These are phyloP conservation scores for Vachellia pachyceras DNA, from an alignment of 306 rosid species.

Conservation along the genomic window DNA sequence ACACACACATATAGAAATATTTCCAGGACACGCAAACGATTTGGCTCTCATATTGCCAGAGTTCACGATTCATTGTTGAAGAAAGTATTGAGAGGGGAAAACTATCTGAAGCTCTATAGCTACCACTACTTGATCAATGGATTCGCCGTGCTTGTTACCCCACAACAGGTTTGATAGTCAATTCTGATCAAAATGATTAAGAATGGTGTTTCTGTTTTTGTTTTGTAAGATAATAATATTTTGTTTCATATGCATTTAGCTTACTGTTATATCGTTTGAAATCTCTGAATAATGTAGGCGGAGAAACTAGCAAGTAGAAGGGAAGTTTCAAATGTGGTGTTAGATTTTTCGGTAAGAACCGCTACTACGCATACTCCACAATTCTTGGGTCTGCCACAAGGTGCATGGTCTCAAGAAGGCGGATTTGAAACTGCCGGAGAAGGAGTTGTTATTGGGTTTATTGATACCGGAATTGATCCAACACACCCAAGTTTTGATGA, in stretches of 20 bases:
- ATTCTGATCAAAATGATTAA: constrained; percentile 30
- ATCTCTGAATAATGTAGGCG: constrained; percentile 61
- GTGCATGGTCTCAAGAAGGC: constrained; percentile 90
- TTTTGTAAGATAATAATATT: not conserved
- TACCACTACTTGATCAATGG: constrained; percentile 95
- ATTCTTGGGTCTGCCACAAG: constrained; percentile 91
- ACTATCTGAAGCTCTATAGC: constrained; percentile 93
- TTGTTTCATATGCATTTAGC: not conserved
- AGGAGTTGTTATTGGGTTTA: constrained; percentile 86
- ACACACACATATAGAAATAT: constrained; percentile 47
- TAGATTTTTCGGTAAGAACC: constrained; percentile 92
- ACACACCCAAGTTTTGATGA: constrained; percentile 86
- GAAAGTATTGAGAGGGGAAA: constrained; percentile 82
- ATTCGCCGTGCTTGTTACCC: constrained; percentile 84
- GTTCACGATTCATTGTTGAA: constrained; percentile 89
- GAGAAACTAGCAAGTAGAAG: constrained; percentile 75
- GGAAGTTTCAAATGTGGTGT: constrained; percentile 83
- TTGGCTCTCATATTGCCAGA: constrained; percentile 66
- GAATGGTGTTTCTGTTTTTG: constrained; percentile 18
- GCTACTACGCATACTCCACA: constrained; percentile 96
- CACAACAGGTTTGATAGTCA: constrained; percentile 69
- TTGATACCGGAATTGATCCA: constrained; percentile 97
- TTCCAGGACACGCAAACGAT: constrained; percentile 60
- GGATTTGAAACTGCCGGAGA: constrained; percentile 91
- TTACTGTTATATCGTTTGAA: constrained; percentile 8